Conservation (phyloP, 192 early-diverging fungal genomes). For the Gonapodya prolifera region DNA sequence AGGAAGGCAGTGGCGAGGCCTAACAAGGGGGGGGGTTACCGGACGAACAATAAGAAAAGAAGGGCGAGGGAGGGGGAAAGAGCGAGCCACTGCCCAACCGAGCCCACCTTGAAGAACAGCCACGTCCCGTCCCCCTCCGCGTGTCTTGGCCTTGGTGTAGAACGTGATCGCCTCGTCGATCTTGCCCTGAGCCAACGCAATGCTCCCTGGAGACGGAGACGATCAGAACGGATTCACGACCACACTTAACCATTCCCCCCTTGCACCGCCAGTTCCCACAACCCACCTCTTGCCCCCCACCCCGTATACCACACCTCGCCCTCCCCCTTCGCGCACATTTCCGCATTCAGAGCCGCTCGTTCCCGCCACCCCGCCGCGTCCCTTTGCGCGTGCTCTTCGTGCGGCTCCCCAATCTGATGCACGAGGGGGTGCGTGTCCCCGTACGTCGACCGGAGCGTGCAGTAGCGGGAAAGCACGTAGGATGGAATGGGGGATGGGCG, state of each 20-base stretch:
- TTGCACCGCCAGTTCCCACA: background rate
- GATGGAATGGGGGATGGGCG: background rate
- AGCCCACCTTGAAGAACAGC: background rate
- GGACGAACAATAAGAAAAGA: no score
- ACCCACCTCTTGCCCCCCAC: background rate
- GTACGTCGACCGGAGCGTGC: background rate
- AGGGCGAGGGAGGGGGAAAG: no score
- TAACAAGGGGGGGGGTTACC: no score
- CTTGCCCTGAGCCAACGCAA: background rate
- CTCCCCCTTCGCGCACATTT: background rate
- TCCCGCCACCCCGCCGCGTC: background rate
- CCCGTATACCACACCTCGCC: background rate
- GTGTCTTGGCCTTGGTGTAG: background rate
- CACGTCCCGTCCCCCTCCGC: background rate
- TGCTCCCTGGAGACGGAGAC: background rate
- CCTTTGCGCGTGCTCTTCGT: background rate
- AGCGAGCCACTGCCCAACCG: no score
- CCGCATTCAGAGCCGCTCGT: background rate
- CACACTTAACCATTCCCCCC: no score
- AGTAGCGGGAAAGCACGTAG: background rate
- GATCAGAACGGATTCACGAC: no score
- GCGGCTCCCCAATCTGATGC: background rate
- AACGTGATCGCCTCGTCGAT: background rate
- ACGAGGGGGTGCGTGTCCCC: background rate
- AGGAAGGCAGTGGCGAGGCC: background rate